Conservation (phyloP, 2,329 filamentous ascomycete genomes). For the Dothiorella sarmentorum region DNA sequence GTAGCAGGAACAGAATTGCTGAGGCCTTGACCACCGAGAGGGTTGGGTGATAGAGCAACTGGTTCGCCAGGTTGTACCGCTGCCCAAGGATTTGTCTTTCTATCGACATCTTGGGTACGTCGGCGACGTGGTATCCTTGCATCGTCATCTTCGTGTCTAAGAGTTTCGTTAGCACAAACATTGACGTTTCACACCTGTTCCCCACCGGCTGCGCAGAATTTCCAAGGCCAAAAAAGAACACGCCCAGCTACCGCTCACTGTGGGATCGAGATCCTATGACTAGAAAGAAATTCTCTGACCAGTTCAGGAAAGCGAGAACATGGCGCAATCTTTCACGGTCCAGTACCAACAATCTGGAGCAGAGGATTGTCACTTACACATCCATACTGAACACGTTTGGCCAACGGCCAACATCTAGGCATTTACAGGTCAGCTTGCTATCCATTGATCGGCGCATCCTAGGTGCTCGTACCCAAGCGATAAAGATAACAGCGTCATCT, state of each 20-base stretch:
- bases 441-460: not conserved
- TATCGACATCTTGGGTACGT: constrained; percentile 31
- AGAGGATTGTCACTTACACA: not conserved
- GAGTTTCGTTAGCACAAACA: not conserved
- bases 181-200: too few relatives aligned
- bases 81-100: constrained; percentile 27
- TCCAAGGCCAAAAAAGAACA: too few relatives aligned
- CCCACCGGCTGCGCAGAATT: too few relatives aligned
- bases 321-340: too few relatives aligned
- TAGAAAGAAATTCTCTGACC: too few relatives aligned
- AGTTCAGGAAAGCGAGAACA: too few relatives aligned
- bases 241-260: too few relatives aligned
- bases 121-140: constrained; percentile 32
- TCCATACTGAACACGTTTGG: constrained; percentile 8
- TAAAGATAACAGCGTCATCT: constrained; percentile 4
- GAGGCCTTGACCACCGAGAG: constrained; percentile 37
- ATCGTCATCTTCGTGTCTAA: constrained; percentile 30
- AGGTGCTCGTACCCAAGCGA: not conserved
- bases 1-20: constrained; percentile 38
- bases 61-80: constrained; percentile 36
- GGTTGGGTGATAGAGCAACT: constrained; percentile 38
- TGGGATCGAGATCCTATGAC: too few relatives aligned
- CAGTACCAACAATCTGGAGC: not conserved
- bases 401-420: not conserved
- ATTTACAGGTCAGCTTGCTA: not conserved